Evolutionary conservation across 1,284 basidiomycete genomes (phyloP).

Genomic region (Clitocybe nebularis): DNA sequence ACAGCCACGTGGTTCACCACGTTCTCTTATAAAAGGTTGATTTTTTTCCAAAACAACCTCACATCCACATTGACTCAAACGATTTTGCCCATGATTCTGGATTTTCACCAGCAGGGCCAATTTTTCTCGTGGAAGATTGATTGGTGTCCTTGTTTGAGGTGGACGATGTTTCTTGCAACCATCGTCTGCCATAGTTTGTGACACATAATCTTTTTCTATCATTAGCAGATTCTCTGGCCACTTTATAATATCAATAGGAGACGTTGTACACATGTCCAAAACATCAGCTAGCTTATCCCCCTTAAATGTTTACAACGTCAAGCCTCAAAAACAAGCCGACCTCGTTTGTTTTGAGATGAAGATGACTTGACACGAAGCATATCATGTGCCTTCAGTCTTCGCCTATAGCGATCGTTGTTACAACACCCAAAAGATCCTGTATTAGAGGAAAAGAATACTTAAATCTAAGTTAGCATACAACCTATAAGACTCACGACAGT

Average conservation of each 20-base stretch:
- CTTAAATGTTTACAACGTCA: not conserved
- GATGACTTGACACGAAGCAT: constrained; percentile 7
- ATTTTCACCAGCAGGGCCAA: constrained; percentile 6
- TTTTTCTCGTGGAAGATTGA: constrained; percentile 20
- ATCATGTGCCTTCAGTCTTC: constrained; percentile 36
- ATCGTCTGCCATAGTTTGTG: constrained; percentile 68
- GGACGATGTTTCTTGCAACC: constrained; percentile 44
- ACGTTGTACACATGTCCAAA: not conserved
- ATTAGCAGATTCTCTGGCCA: not conserved
- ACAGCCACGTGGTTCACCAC: not conserved
- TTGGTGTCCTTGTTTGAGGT: constrained; percentile 70
- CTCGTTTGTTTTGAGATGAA: not conserved
- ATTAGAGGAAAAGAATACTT: not conserved
- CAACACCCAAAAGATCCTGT: constrained; percentile 49
- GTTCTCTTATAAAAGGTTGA: not conserved
- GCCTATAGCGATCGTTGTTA: constrained; percentile 50
- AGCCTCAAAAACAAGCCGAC: constrained; percentile 10
- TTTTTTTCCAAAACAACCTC: not conserved
- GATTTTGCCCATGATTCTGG: constrained; percentile 7
- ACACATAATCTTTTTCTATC: constrained; percentile 39
- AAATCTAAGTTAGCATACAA: not conserved
- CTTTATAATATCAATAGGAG: not conserved
- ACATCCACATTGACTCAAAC: constrained; percentile 6
- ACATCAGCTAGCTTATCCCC: no score
- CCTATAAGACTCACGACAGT: constrained; percentile 49